Evolutionary conservation across 495 filamentous ascomycete species (phyloP).

Genomic region (Lophiotrema nucula): DNA sequence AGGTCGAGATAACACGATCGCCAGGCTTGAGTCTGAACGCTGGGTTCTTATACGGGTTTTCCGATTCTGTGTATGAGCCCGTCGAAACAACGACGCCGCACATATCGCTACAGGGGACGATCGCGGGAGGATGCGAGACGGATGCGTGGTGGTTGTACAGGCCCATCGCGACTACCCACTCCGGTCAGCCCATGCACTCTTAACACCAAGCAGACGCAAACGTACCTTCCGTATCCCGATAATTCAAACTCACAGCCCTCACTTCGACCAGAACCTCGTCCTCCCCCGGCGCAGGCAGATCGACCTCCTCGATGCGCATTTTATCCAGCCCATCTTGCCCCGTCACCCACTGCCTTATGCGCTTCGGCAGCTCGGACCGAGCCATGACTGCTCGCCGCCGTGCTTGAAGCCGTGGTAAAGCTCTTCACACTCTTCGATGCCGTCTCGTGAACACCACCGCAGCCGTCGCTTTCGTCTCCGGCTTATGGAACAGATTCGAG

Average conservation of each 20-base stretch:
- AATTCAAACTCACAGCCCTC: slow-evolving; percentile 56
- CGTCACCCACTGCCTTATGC: slow-evolving; percentile 49
- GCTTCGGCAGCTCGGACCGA: slow-evolving; percentile 3
- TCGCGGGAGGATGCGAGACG: slow-evolving; percentile 37
- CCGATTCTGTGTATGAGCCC: slow-evolving; percentile 23
- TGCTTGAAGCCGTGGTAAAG: neutral
- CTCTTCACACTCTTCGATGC: neutral
- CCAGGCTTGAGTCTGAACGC: slow-evolving; percentile 37
- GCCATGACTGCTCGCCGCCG: neutral
- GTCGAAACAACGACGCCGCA: slow-evolving; percentile 42
- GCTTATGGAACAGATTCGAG: slow-evolving; percentile 1
- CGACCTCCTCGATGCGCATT: slow-evolving; percentile 44
- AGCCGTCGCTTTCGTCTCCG: neutral
- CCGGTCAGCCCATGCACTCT: too few species aligned
- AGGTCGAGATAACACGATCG: slow-evolving; percentile 47
- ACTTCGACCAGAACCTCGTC: slow-evolving; percentile 61
- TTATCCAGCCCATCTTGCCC: slow-evolving; percentile 53
- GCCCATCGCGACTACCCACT: slow-evolving; percentile 58
- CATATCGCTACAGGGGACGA: slow-evolving; percentile 50
- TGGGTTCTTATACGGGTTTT: slow-evolving; percentile 15
- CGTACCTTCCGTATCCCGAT: slow-evolving; percentile 53
- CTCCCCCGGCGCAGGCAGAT: slow-evolving; percentile 45
- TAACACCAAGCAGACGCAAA: too few species aligned
- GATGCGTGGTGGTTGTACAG: slow-evolving; percentile 57
- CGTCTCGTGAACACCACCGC: neutral